Conservation (phyloP, 1,284 basidiomycete species). For the Waitea zeae region DNA sequence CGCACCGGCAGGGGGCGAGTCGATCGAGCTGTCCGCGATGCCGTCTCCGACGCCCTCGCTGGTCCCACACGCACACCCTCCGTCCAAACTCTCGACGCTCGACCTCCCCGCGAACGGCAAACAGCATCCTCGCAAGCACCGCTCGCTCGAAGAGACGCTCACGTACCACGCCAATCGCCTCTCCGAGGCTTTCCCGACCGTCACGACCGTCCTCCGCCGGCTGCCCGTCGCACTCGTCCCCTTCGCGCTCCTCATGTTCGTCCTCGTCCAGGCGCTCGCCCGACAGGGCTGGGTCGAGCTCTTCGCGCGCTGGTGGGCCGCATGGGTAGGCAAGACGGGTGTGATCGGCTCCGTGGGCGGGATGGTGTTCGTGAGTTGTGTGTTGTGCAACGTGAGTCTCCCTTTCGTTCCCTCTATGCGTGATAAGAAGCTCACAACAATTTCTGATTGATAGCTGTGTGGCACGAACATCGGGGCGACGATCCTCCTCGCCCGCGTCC, state of each 20-base stretch:
- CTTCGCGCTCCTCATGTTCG: conserved; percentile 92
- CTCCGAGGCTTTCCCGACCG: conserved; percentile 50
- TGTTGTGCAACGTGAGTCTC: conserved; percentile 75
- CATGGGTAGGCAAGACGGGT: conserved; percentile 24
- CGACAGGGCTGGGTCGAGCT: conserved; percentile 86
- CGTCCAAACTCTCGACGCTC: no score
- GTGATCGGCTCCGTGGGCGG: conserved; percentile 27
- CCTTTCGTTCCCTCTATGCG: no score
- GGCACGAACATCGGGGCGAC: conserved; percentile 96
- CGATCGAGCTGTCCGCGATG: no score
- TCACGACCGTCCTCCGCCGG: conserved; percentile 48
- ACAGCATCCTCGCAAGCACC: no score
- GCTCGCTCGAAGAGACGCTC: no score
- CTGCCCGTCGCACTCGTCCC: conserved; percentile 75
- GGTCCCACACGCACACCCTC: no score
- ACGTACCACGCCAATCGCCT: no score
- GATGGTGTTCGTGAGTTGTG: conserved; percentile 29
- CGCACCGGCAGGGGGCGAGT: no score
- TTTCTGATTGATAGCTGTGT: conserved; percentile 33
- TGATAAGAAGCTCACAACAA: no score
- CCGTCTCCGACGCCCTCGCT: no score
- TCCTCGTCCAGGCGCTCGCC: conserved; percentile 76
- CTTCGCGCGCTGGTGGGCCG: conserved; percentile 59
- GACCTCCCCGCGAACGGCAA: no score
- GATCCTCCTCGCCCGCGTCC: conserved; percentile 63